Conservation (phyloP, 805 yeast genomes). For the Candida xiaguanensis region DNA sequence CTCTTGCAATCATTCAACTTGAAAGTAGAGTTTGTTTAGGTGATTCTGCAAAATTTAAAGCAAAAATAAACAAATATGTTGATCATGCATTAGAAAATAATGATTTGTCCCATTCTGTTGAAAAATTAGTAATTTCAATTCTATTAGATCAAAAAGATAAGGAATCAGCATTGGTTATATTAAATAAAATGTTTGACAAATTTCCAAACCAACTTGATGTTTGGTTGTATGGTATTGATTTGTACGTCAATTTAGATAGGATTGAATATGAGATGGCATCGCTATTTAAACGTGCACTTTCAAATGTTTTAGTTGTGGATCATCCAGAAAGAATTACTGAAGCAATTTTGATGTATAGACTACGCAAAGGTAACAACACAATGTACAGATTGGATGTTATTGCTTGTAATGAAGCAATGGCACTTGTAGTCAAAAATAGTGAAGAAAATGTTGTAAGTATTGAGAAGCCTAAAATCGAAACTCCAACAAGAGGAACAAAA, state of each 20-base stretch:
- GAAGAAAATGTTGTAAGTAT: not conserved
- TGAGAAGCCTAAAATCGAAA: slow-evolving; percentile 1
- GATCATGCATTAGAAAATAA: slow-evolving; percentile 16
- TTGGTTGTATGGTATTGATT: slow-evolving; percentile 36
- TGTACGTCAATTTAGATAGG: not conserved
- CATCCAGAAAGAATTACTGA: slow-evolving; percentile 49
- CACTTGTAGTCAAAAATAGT: not conserved
- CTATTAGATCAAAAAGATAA: slow-evolving; percentile 25
- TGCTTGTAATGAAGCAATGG: slow-evolving; percentile 21
- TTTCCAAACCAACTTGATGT: slow-evolving; percentile 37
- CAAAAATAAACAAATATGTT: slow-evolving; percentile 15
- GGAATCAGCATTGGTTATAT: slow-evolving; percentile 22
- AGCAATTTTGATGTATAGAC: slow-evolving; percentile 39
- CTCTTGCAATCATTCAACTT: slow-evolving; percentile 13
- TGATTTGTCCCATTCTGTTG: slow-evolving; percentile 42
- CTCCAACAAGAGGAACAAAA: not conserved
- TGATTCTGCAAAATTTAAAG: too few relatives aligned
- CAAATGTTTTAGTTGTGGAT: slow-evolving; percentile 31
- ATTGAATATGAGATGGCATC: slow-evolving; percentile 19
- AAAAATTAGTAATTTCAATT: slow-evolving; percentile 35
- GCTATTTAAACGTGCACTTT: slow-evolving; percentile 30
- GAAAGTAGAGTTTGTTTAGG: too few relatives aligned
- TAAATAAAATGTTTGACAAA: slow-evolving; percentile 20
- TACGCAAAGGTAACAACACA: slow-evolving; percentile 26
- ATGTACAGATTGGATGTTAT: slow-evolving; percentile 19